A percentile compares a stretch with the other conserved stretches of the same genome.
phyloP scores from a whole-genome alignment of 1,284 basidiomycete genomes.

The Trichosporon sp. region DNA sequence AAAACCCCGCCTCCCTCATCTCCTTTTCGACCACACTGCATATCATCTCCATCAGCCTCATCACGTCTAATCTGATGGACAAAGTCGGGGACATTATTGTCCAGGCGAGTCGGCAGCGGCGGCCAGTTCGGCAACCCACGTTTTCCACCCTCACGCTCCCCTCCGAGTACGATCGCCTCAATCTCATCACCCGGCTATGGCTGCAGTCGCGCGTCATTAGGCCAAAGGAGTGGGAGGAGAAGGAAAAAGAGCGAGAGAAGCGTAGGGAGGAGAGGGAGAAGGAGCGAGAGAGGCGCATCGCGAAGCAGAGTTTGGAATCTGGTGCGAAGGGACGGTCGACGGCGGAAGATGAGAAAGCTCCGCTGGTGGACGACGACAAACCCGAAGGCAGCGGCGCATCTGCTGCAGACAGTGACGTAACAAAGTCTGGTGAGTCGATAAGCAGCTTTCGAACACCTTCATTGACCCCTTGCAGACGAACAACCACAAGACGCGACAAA shows the following conservation, averaged over 20 bases:
- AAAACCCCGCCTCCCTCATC: neutral
- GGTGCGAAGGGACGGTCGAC: neutral
- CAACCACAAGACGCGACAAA: neutral
- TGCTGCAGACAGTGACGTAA: neutral
- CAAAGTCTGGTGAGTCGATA: neutral
- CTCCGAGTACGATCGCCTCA: neutral
- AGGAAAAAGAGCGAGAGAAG: neutral
- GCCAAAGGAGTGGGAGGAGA: neutral
- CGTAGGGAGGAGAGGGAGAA: neutral
- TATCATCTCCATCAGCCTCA: neutral
- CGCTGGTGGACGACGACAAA: neutral
- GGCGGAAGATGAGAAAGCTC: neutral
- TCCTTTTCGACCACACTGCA: neutral
- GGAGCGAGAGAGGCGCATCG: neutral
- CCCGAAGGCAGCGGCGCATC: neutral
- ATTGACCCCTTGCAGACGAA: neutral
- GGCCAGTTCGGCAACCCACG: slow-evolving; percentile 1
- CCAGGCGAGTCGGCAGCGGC: neutral
- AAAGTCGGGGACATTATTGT: neutral
- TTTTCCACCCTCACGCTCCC: slow-evolving; percentile 8
- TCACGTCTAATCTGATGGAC: neutral
- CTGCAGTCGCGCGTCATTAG: slow-evolving; percentile 8
- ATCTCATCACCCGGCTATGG: slow-evolving; percentile 8
- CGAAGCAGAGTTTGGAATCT: neutral
- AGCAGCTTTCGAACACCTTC: neutral